Base-by-base conservation (phyloP, 441 rosid genomes). In the Capsella rubella region DNA sequence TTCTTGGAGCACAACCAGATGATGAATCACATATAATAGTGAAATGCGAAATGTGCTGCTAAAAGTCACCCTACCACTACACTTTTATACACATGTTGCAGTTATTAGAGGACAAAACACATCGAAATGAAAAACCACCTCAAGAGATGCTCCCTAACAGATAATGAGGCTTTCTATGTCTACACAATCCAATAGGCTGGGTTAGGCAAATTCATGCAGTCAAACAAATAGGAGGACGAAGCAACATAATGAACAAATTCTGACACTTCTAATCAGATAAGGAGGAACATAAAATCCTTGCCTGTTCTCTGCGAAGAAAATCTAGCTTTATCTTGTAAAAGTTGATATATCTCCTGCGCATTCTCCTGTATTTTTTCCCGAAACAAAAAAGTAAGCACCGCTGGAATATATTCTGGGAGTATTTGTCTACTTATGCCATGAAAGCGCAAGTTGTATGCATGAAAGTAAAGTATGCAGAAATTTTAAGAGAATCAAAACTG, bases 251-350 rank as follows among this genome's bases (percentile, higher is more conserved):
- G 61, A 74, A 60, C 60, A 32, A 55, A 56, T 37, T 46, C 56
- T 35, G 58, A 37, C 40, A 54, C 34, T 29, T 54, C 52, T 37
- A 62, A 45, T 63, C 43, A 61, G 16, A 52, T 27, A 57, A 34
- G 64, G 68, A 45, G 3, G 56, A 76, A 49, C 52, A 31, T 29
- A 62, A 64, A 15, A 72, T 58, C 46, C 57, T 75, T 76, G 86
- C 99, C 96, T 83, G 93, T 60, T 90, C 99, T 77, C 79, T 84
- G 68, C 77, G 87, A 78, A 95, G 96, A 80, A 84, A 84, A 47
- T 84, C 89, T 39, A 95, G 83, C 79, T 95, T 95, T 69, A 76
- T 82, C 89, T 88, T 89, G 87, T 95, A 95, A 54, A 88, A 76
- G 68, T 81, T 82, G 35, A 90, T 90, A 83, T 95, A 95, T 78